Evolutionary conservation across 2,329 filamentous ascomycete genomes (phyloP), one percentile per base, ranked within the genome.

Genomic region (Fusarium vanettenii): DNA sequence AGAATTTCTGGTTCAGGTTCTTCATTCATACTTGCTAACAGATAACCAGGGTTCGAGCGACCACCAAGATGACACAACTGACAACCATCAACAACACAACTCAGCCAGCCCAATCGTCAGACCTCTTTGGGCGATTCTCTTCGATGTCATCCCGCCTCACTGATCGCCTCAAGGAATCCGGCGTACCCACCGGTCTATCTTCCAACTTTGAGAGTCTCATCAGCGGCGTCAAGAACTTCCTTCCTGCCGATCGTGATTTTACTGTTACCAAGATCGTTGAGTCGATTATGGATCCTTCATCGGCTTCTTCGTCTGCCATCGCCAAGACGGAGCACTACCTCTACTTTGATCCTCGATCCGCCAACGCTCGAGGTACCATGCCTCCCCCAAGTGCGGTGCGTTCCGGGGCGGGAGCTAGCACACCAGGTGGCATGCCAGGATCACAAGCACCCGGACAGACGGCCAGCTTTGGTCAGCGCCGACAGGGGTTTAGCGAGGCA

Each of bases 211-310:
- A 98, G 82, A 96, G 93, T 33, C 90, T 99, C 50, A 95, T 98
- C 72, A 96, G 95, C 7, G 96, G 96, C 50, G 96, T 99, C 80
- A 99, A 98, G 85, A 98, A 98, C 84, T 97, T 99, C 84, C 86
- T 99, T n/a, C 97, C 97, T 0, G 94, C 92, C 16, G 97, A 99
- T 85, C 95, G 95, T 78, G 97, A 99, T 81, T 89, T 98, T 11
- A 98, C 97, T 0, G 90, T 99, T 63, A 99, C 97, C 66, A 98
- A 98, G 85, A 98, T 99, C 80, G 96, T 97, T 45, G 97, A 99
- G 83, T 97, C 95, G 2, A 92, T 99, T 79, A 99, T 99, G 96
- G 97, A 99, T 80, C 97, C 97, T 0, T 90, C 94, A 55, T 91
- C 95, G 13, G 96, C 97, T 4, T 95, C 94, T 5, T 96, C 94